A percentile compares a stretch with the other conserved stretches of the same genome.
Evolutionary conservation across 495 filamentous ascomycete species (phyloP).

Genomic region (Schizothecium vesticola): DNA sequence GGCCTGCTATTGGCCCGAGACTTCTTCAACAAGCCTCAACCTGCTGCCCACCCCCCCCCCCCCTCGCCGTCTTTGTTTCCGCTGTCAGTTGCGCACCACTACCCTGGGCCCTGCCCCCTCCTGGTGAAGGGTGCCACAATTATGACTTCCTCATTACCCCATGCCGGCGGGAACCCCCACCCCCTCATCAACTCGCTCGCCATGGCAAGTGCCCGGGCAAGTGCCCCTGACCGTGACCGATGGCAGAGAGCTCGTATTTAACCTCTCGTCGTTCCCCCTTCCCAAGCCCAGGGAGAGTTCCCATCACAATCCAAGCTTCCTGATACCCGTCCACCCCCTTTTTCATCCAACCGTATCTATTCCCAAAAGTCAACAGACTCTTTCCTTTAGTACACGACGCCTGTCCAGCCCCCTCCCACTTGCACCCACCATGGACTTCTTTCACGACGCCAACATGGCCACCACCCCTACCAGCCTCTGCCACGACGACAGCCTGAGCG

Average conservation of each 20-base stretch:
- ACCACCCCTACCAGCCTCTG: slow-evolving; percentile 8
- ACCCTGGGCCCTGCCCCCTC: not conserved
- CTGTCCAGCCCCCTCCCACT: not conserved
- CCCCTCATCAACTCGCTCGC: not conserved
- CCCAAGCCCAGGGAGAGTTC: not conserved
- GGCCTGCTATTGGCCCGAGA: not conserved
- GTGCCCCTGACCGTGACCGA: not conserved
- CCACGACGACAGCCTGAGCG: not conserved
- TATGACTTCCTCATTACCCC: slow-evolving; percentile 1
- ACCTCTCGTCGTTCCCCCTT: not conserved
- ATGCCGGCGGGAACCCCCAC: not conserved
- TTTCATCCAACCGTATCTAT: too few relatives aligned
- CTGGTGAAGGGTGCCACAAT: not conserved
- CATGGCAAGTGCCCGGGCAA: not conserved
- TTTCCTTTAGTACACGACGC: not conserved
- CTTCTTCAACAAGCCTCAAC: not conserved
- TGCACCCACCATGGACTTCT: not conserved
- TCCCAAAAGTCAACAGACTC: not conserved
- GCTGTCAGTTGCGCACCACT: not conserved
- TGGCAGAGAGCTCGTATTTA: slow-evolving; percentile 1
- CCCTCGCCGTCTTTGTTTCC: not conserved
- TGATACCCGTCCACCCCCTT: not conserved
- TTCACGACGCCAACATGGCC: not conserved
- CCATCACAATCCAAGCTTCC: not conserved
- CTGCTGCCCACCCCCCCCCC: too few relatives aligned